These are phyloP conservation scores for Saccharomyces hybrid DNA, from an alignment of 1,139 yeast species.

Conservation along the genomic window DNA sequence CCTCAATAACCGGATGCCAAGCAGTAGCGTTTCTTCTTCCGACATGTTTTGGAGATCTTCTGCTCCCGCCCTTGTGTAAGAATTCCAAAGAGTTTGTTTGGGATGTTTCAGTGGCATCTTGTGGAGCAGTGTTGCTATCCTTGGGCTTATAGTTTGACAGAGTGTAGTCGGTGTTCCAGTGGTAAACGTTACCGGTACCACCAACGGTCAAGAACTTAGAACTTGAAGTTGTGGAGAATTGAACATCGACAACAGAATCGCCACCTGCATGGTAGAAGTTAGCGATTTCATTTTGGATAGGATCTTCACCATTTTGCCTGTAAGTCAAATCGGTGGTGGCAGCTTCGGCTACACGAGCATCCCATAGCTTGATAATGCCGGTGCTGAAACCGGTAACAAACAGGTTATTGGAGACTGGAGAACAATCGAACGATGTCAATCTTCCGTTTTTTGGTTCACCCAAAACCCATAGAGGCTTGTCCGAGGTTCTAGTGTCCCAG, in stretches of 20 bases:
- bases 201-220: slow-evolving; percentile 29
- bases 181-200: slow-evolving; percentile 28
- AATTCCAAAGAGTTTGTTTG: slow-evolving; percentile 21
- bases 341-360: slow-evolving; percentile 26
- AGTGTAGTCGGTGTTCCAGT: slow-evolving; percentile 28
- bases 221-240: slow-evolving; percentile 25
- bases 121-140: slow-evolving; percentile 9
- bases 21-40: slow-evolving; percentile 24
- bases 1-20: slow-evolving; percentile 24
- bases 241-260: slow-evolving; percentile 28
- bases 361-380: slow-evolving; percentile 31
- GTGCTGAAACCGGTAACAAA: slow-evolving; percentile 29
- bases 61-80: slow-evolving; percentile 24
- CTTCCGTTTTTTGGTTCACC: slow-evolving; percentile 25
- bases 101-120: slow-evolving; percentile 18
- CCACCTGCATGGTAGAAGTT: slow-evolving; percentile 26
- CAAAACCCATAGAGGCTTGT: slow-evolving; percentile 20
- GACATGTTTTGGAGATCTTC: slow-evolving; percentile 12
- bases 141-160: slow-evolving; percentile 10
- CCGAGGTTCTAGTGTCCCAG: slow-evolving; percentile 28
- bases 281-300: slow-evolving; percentile 23
- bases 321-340: slow-evolving; percentile 19
- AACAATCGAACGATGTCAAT: slow-evolving; percentile 22
- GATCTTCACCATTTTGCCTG: slow-evolving; percentile 25
- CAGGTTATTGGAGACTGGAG: slow-evolving; percentile 22